Evolutionary conservation across 129 eudicot species (phyloP), one percentile per base, ranked within the genome.

Genomic region (Glebionis coronaria): DNA sequence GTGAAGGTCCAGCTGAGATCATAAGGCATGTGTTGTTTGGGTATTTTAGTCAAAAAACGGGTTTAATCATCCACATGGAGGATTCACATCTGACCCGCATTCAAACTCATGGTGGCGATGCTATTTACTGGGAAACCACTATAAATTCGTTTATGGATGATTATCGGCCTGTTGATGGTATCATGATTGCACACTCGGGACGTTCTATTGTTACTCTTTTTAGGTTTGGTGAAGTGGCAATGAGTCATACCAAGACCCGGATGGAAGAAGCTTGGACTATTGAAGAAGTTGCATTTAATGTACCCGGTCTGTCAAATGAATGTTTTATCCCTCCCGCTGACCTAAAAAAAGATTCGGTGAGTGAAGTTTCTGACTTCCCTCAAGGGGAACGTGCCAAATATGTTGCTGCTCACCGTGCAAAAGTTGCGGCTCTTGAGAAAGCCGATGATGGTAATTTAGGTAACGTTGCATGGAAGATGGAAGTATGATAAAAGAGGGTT

Each of bases 241-340:
- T 86, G 97, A 86, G 95, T 81, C 95, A 86, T 74, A 83, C 91
- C 5, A 90, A 82, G 35, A 90, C 97, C 2, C 65, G 95, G 55
- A 90, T 90, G 97, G 97, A 90, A 73, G 97, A 90, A 82, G 85
- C 80, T 45, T 90, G 97, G 97, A 90, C 88, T 44, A 90, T 90
- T 53, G 95, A 86, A 68, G 97, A 90, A 64, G 95, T 90, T 12
- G 97, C 91, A 0, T 90, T 90, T 57, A 90, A 90, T 11, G 84
- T 90, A 14, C 97, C 95, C 12, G 97, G 97, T 8, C 59, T 90
- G 71, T 90, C 97, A 38, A 47, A 70, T 5, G 97, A 90, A 80
- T 90, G 97, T 78, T 90, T 90, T 73, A 86, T 90, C 68, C 97
- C 97, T 59, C 97, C 97, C 12, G 86, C 95, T 38, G 97, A 90